Percentiles rank a stretch among this genome's conserved stretches.
Evolutionary conservation across 148 eudicot genomes (phyloP).

Genomic region (Cornus suecica): DNA sequence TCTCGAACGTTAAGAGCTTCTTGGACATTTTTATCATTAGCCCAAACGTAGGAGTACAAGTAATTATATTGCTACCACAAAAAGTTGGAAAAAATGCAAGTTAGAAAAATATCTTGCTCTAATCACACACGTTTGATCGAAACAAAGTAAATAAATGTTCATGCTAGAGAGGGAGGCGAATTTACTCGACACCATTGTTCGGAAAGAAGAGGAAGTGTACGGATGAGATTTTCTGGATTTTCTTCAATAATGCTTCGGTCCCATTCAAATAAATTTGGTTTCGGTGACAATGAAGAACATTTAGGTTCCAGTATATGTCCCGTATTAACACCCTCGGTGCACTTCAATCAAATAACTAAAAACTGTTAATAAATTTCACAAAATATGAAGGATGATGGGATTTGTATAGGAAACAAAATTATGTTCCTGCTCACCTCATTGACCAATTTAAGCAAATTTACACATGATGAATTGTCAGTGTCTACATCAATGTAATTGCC

Average conservation of each 20-base stretch:
- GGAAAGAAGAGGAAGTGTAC: not conserved
- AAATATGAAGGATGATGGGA: not conserved
- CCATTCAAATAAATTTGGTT: not conserved
- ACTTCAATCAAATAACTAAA: not conserved
- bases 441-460: not conserved
- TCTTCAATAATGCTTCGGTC: not conserved
- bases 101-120: too few species aligned
- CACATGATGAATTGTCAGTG: constrained; percentile 11
- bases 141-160: not conserved
- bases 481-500: constrained; percentile 10
- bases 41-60: constrained; percentile 19
- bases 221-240: not conserved
- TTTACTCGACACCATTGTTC: constrained; percentile 5
- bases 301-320: not conserved
- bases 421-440: not conserved
- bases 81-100: not conserved
- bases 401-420: not conserved
- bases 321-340: not conserved
- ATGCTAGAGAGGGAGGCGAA: not conserved
- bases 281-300: not conserved
- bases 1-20: constrained; percentile 33
- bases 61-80: constrained; percentile 18
- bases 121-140: too few species aligned
- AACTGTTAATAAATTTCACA: not conserved
- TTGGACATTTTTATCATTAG: constrained; percentile 25